Percentiles rank a stretch among this genome's conserved stretches.
These are phyloP conservation scores for Coemansia sp. DNA, from an alignment of 192 early-diverging fungal species.

Conservation along the genomic window DNA sequence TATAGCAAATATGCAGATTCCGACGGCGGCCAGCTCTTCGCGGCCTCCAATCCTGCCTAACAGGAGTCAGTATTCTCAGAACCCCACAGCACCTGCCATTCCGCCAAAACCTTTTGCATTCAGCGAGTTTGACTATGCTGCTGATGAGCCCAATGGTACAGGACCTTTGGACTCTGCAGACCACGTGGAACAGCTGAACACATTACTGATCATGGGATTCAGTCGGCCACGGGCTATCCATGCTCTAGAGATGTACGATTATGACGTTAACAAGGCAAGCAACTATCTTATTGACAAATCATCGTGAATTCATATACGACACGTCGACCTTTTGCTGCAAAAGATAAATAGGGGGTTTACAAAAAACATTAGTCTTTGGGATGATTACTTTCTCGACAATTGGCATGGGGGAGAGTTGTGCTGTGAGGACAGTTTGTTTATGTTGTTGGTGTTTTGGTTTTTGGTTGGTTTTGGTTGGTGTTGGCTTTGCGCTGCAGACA, in stretches of 20 bases:
- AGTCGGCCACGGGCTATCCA: conserved; percentile 63
- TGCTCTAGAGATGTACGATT: conserved; percentile 68
- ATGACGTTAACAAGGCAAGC: conserved; percentile 71
- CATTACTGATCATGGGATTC: conserved; percentile 74
- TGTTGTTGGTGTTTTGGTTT: too few relatives aligned
- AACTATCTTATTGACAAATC: conserved; percentile 70
- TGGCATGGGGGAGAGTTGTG: too few relatives aligned
- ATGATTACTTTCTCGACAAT: too few relatives aligned
- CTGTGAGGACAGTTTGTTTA: too few relatives aligned
- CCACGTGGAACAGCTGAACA: conserved; percentile 55
- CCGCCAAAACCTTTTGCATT: conserved; percentile 53
- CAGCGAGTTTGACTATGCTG: conserved; percentile 48
- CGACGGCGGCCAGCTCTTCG: conserved; percentile 1
- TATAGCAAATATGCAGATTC: not conserved
- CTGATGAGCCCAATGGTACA: conserved; percentile 22
- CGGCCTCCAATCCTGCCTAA: conserved; percentile 20
- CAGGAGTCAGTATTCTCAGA: conserved; percentile 13
- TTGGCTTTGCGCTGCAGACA: too few relatives aligned
- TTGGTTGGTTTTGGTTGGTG: too few relatives aligned
- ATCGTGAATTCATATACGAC: too few relatives aligned
- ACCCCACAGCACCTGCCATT: conserved; percentile 28
- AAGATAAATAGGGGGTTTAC: too few relatives aligned
- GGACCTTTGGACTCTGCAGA: conserved; percentile 11
- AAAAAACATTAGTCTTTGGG: too few relatives aligned
- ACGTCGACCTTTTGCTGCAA: too few relatives aligned